A percentile compares a stretch with the other conserved stretches of the same genome.
Conservation (phyloP, 129 eudicot genomes). For the Flaveria ramosissima region DNA sequence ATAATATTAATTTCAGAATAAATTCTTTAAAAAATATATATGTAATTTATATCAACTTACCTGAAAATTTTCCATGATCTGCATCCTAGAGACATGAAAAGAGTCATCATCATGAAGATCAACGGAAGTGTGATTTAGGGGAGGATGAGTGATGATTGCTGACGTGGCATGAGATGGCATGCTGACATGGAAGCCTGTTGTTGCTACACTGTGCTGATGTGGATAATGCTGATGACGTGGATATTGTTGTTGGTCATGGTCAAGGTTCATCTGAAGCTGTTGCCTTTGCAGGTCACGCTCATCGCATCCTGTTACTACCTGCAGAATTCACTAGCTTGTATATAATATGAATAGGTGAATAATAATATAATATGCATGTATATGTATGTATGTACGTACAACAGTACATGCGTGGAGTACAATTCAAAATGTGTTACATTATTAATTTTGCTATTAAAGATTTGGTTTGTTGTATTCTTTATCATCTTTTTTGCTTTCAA, state of each 20-base stretch:
- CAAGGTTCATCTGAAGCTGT: slow-evolving; percentile 41
- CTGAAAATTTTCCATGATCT: slow-evolving; percentile 59
- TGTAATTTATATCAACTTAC: slow-evolving; percentile 36
- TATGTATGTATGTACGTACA: not conserved
- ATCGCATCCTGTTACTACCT: slow-evolving; percentile 67
- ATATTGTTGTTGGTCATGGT: slow-evolving; percentile 46
- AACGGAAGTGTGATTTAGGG: slow-evolving; percentile 66
- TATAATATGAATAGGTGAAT: no score
- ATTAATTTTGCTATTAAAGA: not conserved
- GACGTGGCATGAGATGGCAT: slow-evolving; percentile 72
- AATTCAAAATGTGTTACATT: not conserved
- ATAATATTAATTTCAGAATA: not conserved
- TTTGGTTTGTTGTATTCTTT: no score
- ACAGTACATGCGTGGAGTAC: slow-evolving; percentile 13
- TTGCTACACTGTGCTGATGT: slow-evolving; percentile 44
- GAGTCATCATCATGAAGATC: slow-evolving; percentile 57
- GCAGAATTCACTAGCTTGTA: slow-evolving; percentile 18
- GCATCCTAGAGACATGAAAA: slow-evolving; percentile 62
- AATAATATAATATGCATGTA: not conserved
- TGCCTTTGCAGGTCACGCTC: slow-evolving; percentile 55
- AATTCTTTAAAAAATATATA: not conserved
- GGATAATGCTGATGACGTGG: slow-evolving; percentile 31
- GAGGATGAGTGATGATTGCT: slow-evolving; percentile 57
- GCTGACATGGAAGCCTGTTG: slow-evolving; percentile 73
- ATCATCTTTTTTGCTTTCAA: no score